Percentiles rank a stretch among this genome's conserved stretches.
Evolutionary conservation across 2,329 filamentous ascomycete genomes (phyloP).

Genomic region (Ophiobolus disseminans): DNA sequence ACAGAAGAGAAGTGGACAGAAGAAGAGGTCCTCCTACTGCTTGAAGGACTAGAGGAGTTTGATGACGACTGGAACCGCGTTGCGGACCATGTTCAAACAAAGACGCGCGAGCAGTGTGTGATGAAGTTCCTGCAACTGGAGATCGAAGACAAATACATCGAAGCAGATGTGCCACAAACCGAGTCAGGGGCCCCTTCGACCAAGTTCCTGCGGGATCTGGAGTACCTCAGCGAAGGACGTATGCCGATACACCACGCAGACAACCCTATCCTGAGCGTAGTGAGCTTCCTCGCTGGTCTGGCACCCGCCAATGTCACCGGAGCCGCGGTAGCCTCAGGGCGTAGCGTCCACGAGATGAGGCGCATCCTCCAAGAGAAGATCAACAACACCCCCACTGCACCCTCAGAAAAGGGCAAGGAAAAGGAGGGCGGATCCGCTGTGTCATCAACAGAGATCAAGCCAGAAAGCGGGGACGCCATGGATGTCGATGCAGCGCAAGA

Average conservation of each 20-base stretch:
- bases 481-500: slow-evolving; percentile 62
- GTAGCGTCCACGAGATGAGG: slow-evolving; percentile 85
- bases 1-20: slow-evolving; percentile 91
- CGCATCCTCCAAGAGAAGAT: slow-evolving; percentile 79
- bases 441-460: slow-evolving; percentile 57
- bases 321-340: slow-evolving; percentile 76
- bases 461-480: slow-evolving; percentile 65
- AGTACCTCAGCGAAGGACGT: slow-evolving; percentile 73
- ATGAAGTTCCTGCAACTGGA: slow-evolving; percentile 95
- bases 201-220: slow-evolving; percentile 58
- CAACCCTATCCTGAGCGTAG: slow-evolving; percentile 95
- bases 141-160: slow-evolving; percentile 96
- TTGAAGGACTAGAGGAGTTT: slow-evolving; percentile 90
- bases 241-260: slow-evolving; percentile 91
- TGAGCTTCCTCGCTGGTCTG: slow-evolving; percentile 90
- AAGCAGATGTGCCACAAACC: slow-evolving; percentile 70
- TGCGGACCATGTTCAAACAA: slow-evolving; percentile 87
- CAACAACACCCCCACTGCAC: slow-evolving; percentile 62
- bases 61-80: slow-evolving; percentile 97
- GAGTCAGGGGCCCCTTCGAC: slow-evolving; percentile 54
- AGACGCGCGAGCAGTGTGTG: slow-evolving; percentile 94
- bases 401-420: slow-evolving; percentile 62
- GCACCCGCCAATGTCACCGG: slow-evolving; percentile 90
- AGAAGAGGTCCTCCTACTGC: slow-evolving; percentile 82
- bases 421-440: slow-evolving; percentile 62